These are phyloP conservation scores for Cucurbita ficifolia DNA, from an alignment of 306 rosid species.

Conservation along the genomic window DNA sequence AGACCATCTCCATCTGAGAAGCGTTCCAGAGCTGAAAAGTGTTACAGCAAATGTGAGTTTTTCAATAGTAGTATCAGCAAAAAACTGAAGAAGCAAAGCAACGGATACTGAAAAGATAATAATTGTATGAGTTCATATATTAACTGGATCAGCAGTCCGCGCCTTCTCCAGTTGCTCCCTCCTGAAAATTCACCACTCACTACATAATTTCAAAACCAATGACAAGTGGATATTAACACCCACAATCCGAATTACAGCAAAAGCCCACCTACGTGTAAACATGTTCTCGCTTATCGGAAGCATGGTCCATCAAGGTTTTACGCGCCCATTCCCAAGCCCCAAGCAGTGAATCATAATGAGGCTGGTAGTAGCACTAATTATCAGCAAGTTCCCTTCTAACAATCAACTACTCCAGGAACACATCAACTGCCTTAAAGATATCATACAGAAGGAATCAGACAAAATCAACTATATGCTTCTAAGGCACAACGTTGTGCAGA, in stretches of 20 bases:
- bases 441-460: background rate
- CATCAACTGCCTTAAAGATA: slow-evolving; percentile 49
- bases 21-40: slow-evolving; percentile 88
- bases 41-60: background rate
- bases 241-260: background rate
- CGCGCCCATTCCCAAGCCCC: slow-evolving; percentile 99
- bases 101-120: background rate
- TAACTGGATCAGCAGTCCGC: slow-evolving; percentile 75
- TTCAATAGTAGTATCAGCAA: background rate
- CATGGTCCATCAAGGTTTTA: slow-evolving; percentile 70
- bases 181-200: slow-evolving; percentile 24
- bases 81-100: slow-evolving; percentile 1
- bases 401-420: slow-evolving; percentile 77
- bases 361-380: slow-evolving; percentile 82
- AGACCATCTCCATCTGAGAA: slow-evolving; percentile 88
- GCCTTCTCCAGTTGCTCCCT: slow-evolving; percentile 86
- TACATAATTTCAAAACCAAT: slow-evolving; percentile 9
- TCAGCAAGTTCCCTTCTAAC: slow-evolving; percentile 87
- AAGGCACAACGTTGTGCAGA: slow-evolving; percentile 88
- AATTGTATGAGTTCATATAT: slow-evolving; percentile 7
- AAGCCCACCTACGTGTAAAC: slow-evolving; percentile 47
- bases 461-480: slow-evolving; percentile 40
- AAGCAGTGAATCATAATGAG: slow-evolving; percentile 62
- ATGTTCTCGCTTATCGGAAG: slow-evolving; percentile 60
- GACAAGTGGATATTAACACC: slow-evolving; percentile 2